Base-by-base conservation (phyloP, 306 rosid species). In the Pterocarpus santalinus region DNA sequence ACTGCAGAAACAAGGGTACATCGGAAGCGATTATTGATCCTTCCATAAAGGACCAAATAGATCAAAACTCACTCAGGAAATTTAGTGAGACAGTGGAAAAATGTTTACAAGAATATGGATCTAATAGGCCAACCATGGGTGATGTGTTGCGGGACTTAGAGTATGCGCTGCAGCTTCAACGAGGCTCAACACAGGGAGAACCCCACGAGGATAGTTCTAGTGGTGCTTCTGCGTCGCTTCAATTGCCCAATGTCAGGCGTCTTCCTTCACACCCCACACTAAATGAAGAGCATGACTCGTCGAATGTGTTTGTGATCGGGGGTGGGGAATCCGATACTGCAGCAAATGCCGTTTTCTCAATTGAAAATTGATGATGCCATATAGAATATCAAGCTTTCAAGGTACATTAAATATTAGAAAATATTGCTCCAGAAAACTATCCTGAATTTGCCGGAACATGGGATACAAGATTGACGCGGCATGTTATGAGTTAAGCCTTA, bases 101-200 rank as follows among this genome's bases (percentile, higher is more conserved):
- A 36, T 86, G 86, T 44, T 36, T 86, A 38, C 57, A 56, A 28
- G 69, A 61, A 1, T 13, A 78, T 46, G 81, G 72, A 12, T 77
- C 36, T 34, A 78, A 74, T 3, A 73, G 89, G 76, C 89, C 89
- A 15, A 17, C 65, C 22, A 86, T 86, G 88, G 5, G 47, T 74
- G 89, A 69, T 44, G 84, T 82, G 6, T 2, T 47, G 78, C 82
- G 86, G 86, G 86, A 82, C 53, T 77, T 81, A 83, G 86, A 85
- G 53, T 81, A 78, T 67, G 80, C 84, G 0, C 15, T 81, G 66
- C 86, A 81, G 39, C 84, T 85, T 62, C 86, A 85, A 15, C 43
- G 49, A 53, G 74, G 75, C 6, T 75, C 72, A 8, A 15, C 47
- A 66, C 65, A 47, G 0, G 61, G 65, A 69, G 72, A 58, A 7